Percentiles rank a stretch among this genome's conserved stretches.
Evolutionary conservation across 768 basidiomycete genomes (phyloP).

Genomic region (Gymnopilus dilepis): DNA sequence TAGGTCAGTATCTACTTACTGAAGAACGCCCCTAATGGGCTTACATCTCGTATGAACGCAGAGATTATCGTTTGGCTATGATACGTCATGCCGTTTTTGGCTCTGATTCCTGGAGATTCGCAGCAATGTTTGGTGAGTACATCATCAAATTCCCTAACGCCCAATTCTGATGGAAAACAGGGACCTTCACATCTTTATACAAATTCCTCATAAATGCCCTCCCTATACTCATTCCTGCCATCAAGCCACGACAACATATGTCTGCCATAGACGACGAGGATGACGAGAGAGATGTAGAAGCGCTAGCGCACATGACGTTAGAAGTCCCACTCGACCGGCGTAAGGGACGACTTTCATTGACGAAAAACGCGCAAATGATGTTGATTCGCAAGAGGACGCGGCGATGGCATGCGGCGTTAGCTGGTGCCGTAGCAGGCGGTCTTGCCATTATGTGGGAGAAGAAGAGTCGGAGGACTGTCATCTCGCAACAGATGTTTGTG

Average conservation of each 20-base stretch:
- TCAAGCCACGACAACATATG: constrained; percentile 34
- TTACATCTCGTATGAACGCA: constrained; percentile 33
- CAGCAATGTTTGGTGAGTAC: constrained; percentile 78
- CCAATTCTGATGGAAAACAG: constrained; percentile 38
- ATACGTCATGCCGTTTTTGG: constrained; percentile 88
- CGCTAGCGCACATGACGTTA: constrained; percentile 26
- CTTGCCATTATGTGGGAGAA: constrained; percentile 82
- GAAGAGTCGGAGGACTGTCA: constrained; percentile 60
- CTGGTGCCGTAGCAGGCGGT: constrained; percentile 77
- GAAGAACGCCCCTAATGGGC: too few relatives aligned
- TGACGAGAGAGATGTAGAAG: constrained; percentile 32
- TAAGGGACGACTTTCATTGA: constrained; percentile 61
- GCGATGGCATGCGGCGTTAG: constrained; percentile 80
- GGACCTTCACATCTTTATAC: constrained; percentile 78
- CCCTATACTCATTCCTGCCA: constrained; percentile 66
- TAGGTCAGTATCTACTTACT: constrained; percentile 49
- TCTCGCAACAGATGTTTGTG: constrained; percentile 90
- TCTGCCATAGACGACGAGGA: constrained; percentile 37
- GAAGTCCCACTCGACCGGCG: constrained; percentile 40
- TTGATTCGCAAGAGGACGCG: constrained; percentile 71
- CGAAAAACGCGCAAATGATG: constrained; percentile 64
- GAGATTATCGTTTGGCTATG: constrained; percentile 65
- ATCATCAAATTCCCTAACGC: neutral
- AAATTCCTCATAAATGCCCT: constrained; percentile 80
- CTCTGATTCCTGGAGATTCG: constrained; percentile 81